Conservation (phyloP, 2,329 filamentous ascomycete genomes). For the Alternaria consortialis region DNA sequence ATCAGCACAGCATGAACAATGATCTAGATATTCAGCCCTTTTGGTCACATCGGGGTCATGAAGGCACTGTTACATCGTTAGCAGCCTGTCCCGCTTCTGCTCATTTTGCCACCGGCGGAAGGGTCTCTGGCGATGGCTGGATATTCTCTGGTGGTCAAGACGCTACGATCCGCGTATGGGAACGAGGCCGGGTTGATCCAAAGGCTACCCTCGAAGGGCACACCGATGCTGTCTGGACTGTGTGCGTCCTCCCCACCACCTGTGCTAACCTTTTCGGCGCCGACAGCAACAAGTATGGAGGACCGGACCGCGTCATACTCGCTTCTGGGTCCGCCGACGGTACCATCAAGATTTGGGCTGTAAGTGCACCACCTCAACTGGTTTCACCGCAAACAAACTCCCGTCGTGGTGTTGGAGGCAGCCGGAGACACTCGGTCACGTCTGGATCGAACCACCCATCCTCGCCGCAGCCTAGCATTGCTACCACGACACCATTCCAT, state of each 20-base stretch:
- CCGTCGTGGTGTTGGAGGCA: slow-evolving; percentile 74
- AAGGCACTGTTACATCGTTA: slow-evolving; percentile 86
- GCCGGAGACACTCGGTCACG: slow-evolving; percentile 90
- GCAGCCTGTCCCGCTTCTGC: slow-evolving; percentile 87
- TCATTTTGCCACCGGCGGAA: slow-evolving; percentile 87
- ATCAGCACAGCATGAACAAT: slow-evolving; percentile 67
- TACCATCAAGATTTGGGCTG: slow-evolving; percentile 90
- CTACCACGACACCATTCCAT: slow-evolving; percentile 85
- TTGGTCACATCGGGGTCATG: slow-evolving; percentile 94
- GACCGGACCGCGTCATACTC: slow-evolving; percentile 85
- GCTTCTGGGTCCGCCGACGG: slow-evolving; percentile 92
- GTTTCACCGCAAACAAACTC: slow-evolving; percentile 80
- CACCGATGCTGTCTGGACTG: slow-evolving; percentile 93
- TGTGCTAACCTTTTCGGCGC: slow-evolving; percentile 81
- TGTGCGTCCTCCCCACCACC: slow-evolving; percentile 89
- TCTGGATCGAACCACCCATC: slow-evolving; percentile 92
- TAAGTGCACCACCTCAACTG: slow-evolving; percentile 87
- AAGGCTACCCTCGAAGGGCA: slow-evolving; percentile 95
- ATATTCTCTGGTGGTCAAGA: slow-evolving; percentile 98
- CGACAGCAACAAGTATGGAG: slow-evolving; percentile 75
- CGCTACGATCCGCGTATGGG: slow-evolving; percentile 92
- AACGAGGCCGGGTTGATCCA: slow-evolving; percentile 90
- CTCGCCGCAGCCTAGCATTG: slow-evolving; percentile 86
- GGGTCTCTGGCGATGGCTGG: slow-evolving; percentile 93
- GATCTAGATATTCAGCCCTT: slow-evolving; percentile 93